Conservation (phyloP, 805 yeast genomes). For the Candida sithepensis region DNA sequence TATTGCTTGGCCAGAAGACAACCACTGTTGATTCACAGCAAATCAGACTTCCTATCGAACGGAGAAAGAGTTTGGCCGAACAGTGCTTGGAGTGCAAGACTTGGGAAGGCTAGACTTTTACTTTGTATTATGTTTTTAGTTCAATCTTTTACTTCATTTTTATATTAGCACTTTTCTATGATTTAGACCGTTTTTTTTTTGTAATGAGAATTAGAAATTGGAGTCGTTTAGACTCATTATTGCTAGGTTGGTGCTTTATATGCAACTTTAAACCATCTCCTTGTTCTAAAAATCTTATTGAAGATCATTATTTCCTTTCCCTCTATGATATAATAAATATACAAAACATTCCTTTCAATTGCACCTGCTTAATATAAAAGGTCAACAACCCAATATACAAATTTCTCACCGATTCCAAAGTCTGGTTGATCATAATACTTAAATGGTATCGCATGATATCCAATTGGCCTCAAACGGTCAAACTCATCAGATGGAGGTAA, state of each 20-base stretch:
- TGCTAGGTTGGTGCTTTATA: too few species aligned
- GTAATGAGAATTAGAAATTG: too few species aligned
- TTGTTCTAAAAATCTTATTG: too few species aligned
- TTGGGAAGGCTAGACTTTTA: conserved; percentile 24
- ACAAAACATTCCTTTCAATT: too few species aligned
- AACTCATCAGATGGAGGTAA: conserved; percentile 9
- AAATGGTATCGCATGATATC: conserved; percentile 16
- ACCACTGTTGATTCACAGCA: conserved; percentile 2
- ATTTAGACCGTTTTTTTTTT: not conserved
- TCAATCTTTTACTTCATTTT: not conserved
- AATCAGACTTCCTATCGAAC: not conserved
- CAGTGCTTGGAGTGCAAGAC: conserved; percentile 29
- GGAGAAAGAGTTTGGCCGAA: conserved; percentile 17
- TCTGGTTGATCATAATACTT: conserved; percentile 14
- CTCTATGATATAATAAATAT: too few species aligned
- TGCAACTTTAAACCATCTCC: too few species aligned
- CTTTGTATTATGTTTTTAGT: not conserved
- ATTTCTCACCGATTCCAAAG: conserved; percentile 10
- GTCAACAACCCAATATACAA: conserved; percentile 5
- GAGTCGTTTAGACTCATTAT: too few species aligned
- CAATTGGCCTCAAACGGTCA: conserved; percentile 14
- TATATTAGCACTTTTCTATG: not conserved
- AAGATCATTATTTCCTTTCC: too few species aligned
- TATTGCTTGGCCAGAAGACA: conserved; percentile 10
- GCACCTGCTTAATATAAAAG: not conserved